Evolutionary conservation across 2,329 filamentous ascomycete genomes (phyloP).

Genomic region (Xylogone sp.): DNA sequence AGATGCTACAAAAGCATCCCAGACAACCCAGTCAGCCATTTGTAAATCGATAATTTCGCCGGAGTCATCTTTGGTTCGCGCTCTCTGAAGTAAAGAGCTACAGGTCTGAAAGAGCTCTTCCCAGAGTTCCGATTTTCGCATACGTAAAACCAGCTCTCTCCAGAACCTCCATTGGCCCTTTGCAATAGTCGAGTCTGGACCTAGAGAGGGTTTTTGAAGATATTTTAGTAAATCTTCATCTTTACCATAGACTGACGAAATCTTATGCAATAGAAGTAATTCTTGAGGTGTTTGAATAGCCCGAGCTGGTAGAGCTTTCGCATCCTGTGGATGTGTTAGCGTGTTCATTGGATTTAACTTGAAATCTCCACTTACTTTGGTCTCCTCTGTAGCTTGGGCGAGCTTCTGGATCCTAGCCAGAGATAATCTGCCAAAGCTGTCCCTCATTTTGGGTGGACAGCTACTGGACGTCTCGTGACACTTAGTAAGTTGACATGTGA

Average conservation of each 20-base stretch:
- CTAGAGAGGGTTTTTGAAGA: conserved; percentile 23
- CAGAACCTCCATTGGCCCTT: conserved; percentile 31
- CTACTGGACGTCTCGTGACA: conserved; percentile 15
- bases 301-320: conserved; percentile 21
- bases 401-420: conserved; percentile 25
- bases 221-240: conserved; percentile 22
- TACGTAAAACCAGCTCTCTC: conserved; percentile 23
- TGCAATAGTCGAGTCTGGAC: conserved; percentile 26
- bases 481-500: conserved; percentile 8
- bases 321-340: conserved; percentile 12
- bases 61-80: conserved; percentile 22
- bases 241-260: conserved; percentile 20
- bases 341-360: background rate
- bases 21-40: conserved; percentile 29
- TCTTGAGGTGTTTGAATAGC: conserved; percentile 31
- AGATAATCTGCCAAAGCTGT: conserved; percentile 24
- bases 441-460: conserved; percentile 22
- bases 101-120: conserved; percentile 22
- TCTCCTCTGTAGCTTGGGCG: conserved; percentile 24
- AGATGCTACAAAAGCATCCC: conserved; percentile 25
- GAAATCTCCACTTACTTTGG: conserved; percentile 16
- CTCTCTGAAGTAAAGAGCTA: conserved; percentile 20
- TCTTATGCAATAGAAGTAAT: conserved; percentile 25
- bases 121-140: conserved; percentile 22
- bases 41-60: conserved; percentile 22